Conservation (phyloP, 1,284 basidiomycete species). For the Marasmius fiardii region DNA sequence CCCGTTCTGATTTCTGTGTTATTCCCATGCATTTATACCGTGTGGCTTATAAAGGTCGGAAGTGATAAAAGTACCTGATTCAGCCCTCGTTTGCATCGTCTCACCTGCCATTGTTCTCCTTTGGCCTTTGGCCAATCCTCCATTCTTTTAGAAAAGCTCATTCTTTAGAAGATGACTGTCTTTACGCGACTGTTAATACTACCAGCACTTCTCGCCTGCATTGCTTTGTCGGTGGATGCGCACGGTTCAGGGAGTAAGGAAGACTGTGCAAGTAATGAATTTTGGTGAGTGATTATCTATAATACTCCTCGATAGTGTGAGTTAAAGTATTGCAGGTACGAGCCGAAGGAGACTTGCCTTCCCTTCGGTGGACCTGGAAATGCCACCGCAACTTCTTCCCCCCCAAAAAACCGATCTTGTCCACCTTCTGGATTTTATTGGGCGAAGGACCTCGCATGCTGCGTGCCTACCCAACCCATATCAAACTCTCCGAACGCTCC, state of each 20-base stretch:
- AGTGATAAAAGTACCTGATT: neutral
- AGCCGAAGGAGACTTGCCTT: conserved; percentile 43
- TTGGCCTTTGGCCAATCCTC: neutral
- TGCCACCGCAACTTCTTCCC: conserved; percentile 43
- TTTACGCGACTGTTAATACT: conserved; percentile 7
- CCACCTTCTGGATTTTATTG: conserved; percentile 42
- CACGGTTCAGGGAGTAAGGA: conserved; percentile 10
- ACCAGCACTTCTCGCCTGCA: conserved; percentile 4
- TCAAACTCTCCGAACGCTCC: conserved; percentile 27
- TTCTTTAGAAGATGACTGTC: conserved; percentile 11
- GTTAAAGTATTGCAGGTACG: conserved; percentile 32
- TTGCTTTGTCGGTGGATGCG: conserved; percentile 22
- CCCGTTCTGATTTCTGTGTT: neutral
- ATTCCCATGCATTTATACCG: neutral
- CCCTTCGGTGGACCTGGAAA: conserved; percentile 42
- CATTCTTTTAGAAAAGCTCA: conserved; percentile 8
- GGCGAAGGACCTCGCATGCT: conserved; percentile 36
- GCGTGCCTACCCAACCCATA: conserved; percentile 18
- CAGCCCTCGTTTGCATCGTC: neutral
- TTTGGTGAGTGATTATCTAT: conserved; percentile 34
- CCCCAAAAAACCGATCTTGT: conserved; percentile 32
- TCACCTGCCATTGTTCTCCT: conserved; percentile 3
- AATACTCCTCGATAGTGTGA: conserved; percentile 11
- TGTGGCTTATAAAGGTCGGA: neutral
- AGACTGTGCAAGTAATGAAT: conserved; percentile 31